Conservation (phyloP, 78 protist species). For the Trichosphaerium sp. region DNA sequence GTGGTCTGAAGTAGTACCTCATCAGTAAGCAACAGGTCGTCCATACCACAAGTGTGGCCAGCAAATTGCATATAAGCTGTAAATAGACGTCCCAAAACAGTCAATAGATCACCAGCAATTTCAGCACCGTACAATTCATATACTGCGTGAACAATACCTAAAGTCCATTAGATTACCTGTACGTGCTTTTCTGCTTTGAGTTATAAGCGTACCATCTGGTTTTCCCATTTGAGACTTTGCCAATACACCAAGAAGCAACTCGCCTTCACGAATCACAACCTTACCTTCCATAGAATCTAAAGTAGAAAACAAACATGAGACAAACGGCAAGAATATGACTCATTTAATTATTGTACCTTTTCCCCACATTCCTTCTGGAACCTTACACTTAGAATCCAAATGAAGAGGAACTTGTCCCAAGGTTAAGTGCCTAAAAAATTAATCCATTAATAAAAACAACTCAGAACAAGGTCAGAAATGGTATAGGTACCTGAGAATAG, state of each 20-base stretch:
- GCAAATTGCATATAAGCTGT: slow-evolving; percentile 61
- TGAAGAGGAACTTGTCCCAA: slow-evolving; percentile 35
- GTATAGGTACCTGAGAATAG: neutral
- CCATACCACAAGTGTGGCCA: slow-evolving; percentile 93
- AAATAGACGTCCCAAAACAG: slow-evolving; percentile 83
- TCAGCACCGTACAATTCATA: slow-evolving; percentile 87
- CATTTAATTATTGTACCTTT: too few species aligned
- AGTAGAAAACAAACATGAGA: neutral
- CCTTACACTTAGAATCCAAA: slow-evolving; percentile 26
- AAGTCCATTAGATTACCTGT: neutral
- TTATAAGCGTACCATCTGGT: neutral
- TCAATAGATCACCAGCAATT: slow-evolving; percentile 77
- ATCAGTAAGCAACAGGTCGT: slow-evolving; percentile 69
- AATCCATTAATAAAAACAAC: neutral
- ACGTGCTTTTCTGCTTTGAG: neutral
- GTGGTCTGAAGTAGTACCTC: neutral
- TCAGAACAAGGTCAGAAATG: neutral
- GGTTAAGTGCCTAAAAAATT: slow-evolving; percentile 29
- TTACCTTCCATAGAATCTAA: slow-evolving; percentile 14
- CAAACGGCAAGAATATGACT: too few species aligned
- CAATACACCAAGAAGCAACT: slow-evolving; percentile 83
- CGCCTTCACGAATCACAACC: slow-evolving; percentile 34
- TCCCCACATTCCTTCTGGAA: slow-evolving; percentile 67
- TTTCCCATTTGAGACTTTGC: too few species aligned
- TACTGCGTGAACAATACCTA: slow-evolving; percentile 67